phyloP scores from a whole-genome alignment of 768 basidiomycete genomes.

The Leucogyrophana mollusca region DNA sequence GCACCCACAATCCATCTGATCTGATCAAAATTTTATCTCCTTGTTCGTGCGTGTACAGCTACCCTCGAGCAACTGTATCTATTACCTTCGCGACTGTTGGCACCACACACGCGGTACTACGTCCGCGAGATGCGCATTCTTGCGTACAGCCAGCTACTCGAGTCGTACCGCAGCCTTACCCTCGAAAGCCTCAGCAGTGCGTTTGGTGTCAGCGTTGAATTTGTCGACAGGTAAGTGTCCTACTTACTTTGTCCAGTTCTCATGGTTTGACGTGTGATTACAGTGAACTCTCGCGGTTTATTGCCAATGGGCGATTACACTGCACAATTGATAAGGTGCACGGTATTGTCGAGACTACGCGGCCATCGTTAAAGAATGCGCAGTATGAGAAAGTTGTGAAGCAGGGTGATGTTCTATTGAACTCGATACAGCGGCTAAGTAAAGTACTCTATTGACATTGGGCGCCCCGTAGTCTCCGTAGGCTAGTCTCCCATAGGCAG shows the following conservation, averaged over 20 bases:
- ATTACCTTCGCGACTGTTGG: conserved; percentile 82
- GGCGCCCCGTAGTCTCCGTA: too few relatives aligned
- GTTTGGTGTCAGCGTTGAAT: conserved; percentile 87
- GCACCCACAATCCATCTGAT: conserved; percentile 4
- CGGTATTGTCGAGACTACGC: conserved; percentile 89
- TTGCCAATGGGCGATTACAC: conserved; percentile 81
- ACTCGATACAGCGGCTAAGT: conserved; percentile 84
- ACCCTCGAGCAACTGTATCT: conserved; percentile 87
- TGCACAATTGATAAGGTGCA: conserved; percentile 94
- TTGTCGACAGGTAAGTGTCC: conserved; percentile 75
- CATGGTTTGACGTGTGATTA: neutral
- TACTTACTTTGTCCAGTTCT: neutral
- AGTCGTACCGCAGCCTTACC: conserved; percentile 87
- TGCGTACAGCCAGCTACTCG: conserved; percentile 89
- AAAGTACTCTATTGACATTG: conserved; percentile 69
- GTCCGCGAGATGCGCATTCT: conserved; percentile 95
- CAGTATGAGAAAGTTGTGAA: conserved; percentile 93
- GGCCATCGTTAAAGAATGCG: conserved; percentile 71
- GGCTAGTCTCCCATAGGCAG: too few relatives aligned
- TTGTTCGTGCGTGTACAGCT: conserved; percentile 41
- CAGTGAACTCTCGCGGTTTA: conserved; percentile 91
- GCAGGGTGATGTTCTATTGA: conserved; percentile 87
- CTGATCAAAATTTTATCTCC: neutral
- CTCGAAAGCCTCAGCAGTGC: conserved; percentile 81
- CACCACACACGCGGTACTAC: conserved; percentile 86